A percentile compares a stretch with the other conserved stretches of the same genome.
Conservation (phyloP, 2,329 filamentous ascomycete species). For the Ophiobolus disseminans region DNA sequence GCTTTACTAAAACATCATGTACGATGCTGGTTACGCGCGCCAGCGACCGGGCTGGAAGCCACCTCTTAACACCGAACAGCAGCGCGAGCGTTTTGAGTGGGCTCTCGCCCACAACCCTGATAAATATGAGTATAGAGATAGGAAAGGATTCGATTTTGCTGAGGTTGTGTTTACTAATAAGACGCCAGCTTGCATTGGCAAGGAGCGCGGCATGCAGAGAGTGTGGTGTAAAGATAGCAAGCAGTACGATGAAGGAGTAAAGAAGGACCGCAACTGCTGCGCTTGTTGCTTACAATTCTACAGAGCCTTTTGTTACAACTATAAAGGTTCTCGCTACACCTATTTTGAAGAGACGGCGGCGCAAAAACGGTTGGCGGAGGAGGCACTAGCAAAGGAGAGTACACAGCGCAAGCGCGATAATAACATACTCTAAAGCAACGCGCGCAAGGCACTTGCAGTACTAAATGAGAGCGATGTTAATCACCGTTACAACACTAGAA, state of each 20-base stretch:
- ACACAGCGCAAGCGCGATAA: not conserved
- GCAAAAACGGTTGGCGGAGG: not conserved
- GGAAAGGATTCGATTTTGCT: not conserved
- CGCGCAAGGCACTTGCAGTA: not conserved
- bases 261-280: not conserved
- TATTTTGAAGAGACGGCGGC: slow-evolving; percentile 1
- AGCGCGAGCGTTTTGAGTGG: not conserved
- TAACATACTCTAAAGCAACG: not conserved
- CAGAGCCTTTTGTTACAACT: not conserved
- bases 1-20: not conserved
- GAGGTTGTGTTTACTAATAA: not conserved
- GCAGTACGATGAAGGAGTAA: not conserved
- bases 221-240: not conserved
- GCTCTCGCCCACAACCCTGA: not conserved
- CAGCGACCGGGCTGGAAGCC: not conserved
- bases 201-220: not conserved
- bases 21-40: not conserved
- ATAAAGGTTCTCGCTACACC: slow-evolving; percentile 7
- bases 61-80: not conserved
- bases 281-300: not conserved
- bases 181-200: not conserved
- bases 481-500: not conserved
- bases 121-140: not conserved
- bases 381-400: not conserved
- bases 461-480: not conserved